Conservation (phyloP, 2,329 filamentous ascomycete species). For the Pyrenophora tritici-repentis region DNA sequence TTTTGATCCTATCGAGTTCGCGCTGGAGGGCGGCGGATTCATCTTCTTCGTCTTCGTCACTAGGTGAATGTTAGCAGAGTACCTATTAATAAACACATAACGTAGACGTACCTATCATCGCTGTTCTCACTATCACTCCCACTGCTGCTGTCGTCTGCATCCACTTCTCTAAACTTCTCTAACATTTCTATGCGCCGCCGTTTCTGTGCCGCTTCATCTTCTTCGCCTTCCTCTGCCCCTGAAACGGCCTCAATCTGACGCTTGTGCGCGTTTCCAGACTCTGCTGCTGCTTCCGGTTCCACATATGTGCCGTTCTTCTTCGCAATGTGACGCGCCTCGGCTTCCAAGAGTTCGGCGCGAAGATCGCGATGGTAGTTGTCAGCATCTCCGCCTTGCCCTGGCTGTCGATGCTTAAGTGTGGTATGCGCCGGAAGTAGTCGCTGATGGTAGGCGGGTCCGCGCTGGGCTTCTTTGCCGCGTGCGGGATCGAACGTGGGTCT, state of each 20-base stretch:
- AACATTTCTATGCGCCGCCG: conserved; percentile 73
- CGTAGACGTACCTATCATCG: conserved; percentile 59
- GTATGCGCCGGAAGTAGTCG: conserved; percentile 93
- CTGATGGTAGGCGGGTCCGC: conserved; percentile 94
- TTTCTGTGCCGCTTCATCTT: conserved; percentile 77
- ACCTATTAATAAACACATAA: background rate
- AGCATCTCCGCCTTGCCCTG: conserved; percentile 85
- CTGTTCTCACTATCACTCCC: conserved; percentile 57
- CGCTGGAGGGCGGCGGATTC: conserved; percentile 88
- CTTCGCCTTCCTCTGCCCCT: conserved; percentile 54
- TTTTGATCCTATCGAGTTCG: conserved; percentile 92
- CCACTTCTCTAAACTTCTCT: conserved; percentile 85
- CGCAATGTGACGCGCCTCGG: conserved; percentile 84
- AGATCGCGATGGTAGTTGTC: conserved; percentile 76
- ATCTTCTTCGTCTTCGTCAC: conserved; percentile 66
- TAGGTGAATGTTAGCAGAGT: conserved; percentile 21
- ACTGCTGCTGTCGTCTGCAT: conserved; percentile 71
- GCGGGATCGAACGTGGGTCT: conserved; percentile 97
- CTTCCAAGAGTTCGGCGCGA: conserved; percentile 84
- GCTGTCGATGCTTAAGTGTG: conserved; percentile 78
- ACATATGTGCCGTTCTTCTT: conserved; percentile 73
- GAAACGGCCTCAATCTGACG: conserved; percentile 64
- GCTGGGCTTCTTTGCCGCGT: conserved; percentile 91
- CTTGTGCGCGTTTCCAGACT: conserved; percentile 60
- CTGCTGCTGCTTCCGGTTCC: conserved; percentile 53